Percentiles rank a stretch among this genome's conserved stretches.
phyloP scores from a whole-genome alignment of 257 asterid species.

The Oldenlandia corymbosa region DNA sequence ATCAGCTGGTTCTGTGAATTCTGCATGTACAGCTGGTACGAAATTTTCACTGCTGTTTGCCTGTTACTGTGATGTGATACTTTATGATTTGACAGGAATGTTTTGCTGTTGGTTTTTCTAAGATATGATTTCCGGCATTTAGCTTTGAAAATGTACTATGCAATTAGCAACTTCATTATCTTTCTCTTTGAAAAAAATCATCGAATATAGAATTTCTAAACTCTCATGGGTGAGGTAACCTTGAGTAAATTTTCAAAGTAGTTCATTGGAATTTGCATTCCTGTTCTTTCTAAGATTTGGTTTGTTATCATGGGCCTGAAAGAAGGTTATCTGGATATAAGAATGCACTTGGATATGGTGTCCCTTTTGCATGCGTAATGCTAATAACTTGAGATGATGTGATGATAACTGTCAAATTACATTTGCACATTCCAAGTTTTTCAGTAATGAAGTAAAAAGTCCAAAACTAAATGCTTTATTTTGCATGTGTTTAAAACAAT shows the following conservation, averaged over 20 bases:
- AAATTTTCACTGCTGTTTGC: conserved; percentile 3
- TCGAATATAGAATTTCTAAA: not conserved
- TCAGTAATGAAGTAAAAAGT: not conserved
- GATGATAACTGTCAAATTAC: not conserved
- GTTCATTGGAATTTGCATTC: too few species aligned
- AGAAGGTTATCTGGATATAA: not conserved
- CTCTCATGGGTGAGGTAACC: not conserved
- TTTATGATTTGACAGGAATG: not conserved
- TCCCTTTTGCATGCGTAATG: not conserved
- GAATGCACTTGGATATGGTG: not conserved
- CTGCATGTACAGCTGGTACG: conserved; percentile 93
- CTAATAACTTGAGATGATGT: not conserved
- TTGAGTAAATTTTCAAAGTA: not conserved
- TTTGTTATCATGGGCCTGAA: not conserved
- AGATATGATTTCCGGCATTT: too few species aligned
- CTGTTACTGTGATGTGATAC: conserved; percentile 5
- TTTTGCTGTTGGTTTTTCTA: too few species aligned
- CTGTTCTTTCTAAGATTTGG: too few species aligned
- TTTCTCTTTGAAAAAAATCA: not conserved
- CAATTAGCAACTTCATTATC: not conserved
- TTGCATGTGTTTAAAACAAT: not conserved
- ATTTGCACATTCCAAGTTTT: not conserved
- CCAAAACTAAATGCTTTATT: not conserved
- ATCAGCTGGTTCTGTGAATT: conserved; percentile 84
- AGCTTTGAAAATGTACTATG: not conserved